Percentiles rank a stretch among this genome's conserved stretches.
Evolutionary conservation across 2,329 filamentous ascomycete genomes (phyloP).

Genomic region (Ceratocystis destructans): DNA sequence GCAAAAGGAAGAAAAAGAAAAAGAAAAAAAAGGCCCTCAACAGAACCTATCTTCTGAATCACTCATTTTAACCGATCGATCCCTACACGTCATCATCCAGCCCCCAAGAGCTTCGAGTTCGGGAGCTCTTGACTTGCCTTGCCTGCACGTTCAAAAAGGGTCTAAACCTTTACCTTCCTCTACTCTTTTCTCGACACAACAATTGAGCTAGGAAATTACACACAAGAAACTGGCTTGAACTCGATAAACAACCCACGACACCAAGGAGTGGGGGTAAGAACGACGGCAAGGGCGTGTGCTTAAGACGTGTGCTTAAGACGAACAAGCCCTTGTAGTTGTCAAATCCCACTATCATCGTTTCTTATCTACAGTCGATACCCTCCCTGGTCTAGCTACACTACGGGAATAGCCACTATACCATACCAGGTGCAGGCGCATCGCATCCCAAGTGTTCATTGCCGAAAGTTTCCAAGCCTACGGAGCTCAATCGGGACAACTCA

Average conservation of each 20-base stretch:
- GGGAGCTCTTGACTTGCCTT: not conserved
- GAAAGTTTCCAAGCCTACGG: conserved; percentile 1
- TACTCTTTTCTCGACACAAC: not conserved
- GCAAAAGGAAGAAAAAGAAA: not conserved
- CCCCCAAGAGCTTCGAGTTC: not conserved
- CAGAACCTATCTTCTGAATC: not conserved
- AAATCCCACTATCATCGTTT: conserved; percentile 3
- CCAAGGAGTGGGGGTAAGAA: not conserved
- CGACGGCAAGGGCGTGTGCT: not conserved
- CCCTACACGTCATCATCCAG: not conserved
- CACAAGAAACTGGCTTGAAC: not conserved
- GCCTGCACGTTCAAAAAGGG: not conserved
- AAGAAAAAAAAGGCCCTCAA: not conserved
- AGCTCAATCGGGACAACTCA: conserved; percentile 8
- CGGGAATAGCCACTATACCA: not conserved
- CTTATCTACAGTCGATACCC: conserved; percentile 6
- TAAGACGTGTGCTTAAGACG: not conserved
- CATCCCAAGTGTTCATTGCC: not conserved
- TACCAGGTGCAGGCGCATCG: conserved; percentile 7
- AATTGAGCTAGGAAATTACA: not conserved
- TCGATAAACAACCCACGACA: not conserved
- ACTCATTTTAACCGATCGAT: not conserved
- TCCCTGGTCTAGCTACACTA: not conserved
- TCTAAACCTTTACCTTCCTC: not conserved
- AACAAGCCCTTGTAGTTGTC: not conserved